These are phyloP conservation scores for Fusarium sacchari DNA, from an alignment of 2,329 filamentous ascomycete genomes.

Conservation along the genomic window DNA sequence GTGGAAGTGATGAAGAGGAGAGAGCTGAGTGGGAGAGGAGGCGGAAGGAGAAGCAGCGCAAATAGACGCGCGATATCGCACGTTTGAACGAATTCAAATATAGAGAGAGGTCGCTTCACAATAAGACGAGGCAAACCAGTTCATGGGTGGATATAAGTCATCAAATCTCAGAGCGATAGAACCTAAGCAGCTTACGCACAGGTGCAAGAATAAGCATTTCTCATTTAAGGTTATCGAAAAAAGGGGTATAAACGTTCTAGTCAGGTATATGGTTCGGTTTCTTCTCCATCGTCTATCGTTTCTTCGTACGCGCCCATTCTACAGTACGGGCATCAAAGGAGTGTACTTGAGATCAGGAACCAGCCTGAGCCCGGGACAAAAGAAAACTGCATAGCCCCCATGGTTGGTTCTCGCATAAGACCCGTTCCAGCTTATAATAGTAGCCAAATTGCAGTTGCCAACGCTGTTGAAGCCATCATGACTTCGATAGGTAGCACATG, in stretches of 20 bases:
- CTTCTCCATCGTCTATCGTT: constrained; percentile 23
- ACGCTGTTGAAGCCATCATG: constrained; percentile 13
- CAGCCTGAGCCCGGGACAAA: constrained; percentile 28
- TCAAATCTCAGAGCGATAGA: constrained; percentile 41
- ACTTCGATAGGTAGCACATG: constrained; percentile 22
- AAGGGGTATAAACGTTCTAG: constrained; percentile 37
- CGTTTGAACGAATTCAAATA: constrained; percentile 23
- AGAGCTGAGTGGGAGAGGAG: constrained; percentile 69
- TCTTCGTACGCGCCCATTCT: constrained; percentile 8
- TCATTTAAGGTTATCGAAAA: constrained; percentile 37
- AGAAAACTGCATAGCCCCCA: not conserved
- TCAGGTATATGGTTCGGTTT: constrained; percentile 3
- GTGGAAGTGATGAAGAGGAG: constrained; percentile 72
- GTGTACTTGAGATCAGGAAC: constrained; percentile 15
- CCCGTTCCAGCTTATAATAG: constrained; percentile 5
- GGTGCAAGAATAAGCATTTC: constrained; percentile 41
- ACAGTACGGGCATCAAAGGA: constrained; percentile 2
- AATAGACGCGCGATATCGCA: constrained; percentile 12
- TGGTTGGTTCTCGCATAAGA: not conserved
- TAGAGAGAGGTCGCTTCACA: constrained; percentile 29
- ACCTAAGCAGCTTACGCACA: constrained; percentile 37
- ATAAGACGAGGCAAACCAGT: constrained; percentile 9
- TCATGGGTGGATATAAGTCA: constrained; percentile 30
- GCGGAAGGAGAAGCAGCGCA: constrained; percentile 53
- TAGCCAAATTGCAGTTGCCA: constrained; percentile 32